These are phyloP conservation scores for Kickxella alabastrina DNA, from an alignment of 192 early-diverging fungal species.

Conservation along the genomic window DNA sequence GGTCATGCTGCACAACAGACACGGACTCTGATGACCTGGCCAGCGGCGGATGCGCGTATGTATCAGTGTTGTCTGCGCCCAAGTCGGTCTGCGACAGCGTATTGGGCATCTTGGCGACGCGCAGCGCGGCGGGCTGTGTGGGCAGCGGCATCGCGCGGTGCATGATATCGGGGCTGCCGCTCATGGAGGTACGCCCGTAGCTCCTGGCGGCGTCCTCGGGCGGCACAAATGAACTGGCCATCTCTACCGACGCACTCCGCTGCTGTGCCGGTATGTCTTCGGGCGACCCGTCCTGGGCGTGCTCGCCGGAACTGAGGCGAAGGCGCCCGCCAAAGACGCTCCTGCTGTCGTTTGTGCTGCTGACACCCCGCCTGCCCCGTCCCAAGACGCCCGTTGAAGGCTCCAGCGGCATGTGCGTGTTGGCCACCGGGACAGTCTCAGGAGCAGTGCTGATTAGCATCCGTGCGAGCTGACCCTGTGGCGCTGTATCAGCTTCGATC, in stretches of 20 bases:
- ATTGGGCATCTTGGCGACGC: slow-evolving; percentile 7
- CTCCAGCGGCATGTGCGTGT: not conserved
- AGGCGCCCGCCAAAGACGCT: slow-evolving; percentile 28
- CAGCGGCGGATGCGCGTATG: slow-evolving; percentile 1
- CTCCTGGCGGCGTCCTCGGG: no score
- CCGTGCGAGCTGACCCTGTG: slow-evolving; percentile 33
- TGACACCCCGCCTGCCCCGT: slow-evolving; percentile 26
- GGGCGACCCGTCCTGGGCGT: slow-evolving; percentile 7
- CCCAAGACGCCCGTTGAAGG: slow-evolving; percentile 7
- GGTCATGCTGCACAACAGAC: not conserved
- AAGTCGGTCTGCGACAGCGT: slow-evolving; percentile 5
- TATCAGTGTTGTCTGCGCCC: no score
- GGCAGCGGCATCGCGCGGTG: not conserved
- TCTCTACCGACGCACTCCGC: not conserved
- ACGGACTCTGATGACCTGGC: slow-evolving; percentile 11
- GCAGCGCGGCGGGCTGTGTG: slow-evolving; percentile 5
- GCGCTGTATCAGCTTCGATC: not conserved
- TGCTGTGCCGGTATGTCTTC: not conserved
- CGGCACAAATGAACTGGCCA: not conserved
- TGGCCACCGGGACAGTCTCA: not conserved
- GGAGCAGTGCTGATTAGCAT: slow-evolving; percentile 24
- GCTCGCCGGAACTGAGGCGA: slow-evolving; percentile 14
- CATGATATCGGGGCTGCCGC: not conserved
- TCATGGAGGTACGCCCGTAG: not conserved
- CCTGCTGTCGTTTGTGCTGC: slow-evolving; percentile 34